phyloP scores from a whole-genome alignment of 2,329 filamentous ascomycete species.

The Ceratocystis destructans region DNA sequence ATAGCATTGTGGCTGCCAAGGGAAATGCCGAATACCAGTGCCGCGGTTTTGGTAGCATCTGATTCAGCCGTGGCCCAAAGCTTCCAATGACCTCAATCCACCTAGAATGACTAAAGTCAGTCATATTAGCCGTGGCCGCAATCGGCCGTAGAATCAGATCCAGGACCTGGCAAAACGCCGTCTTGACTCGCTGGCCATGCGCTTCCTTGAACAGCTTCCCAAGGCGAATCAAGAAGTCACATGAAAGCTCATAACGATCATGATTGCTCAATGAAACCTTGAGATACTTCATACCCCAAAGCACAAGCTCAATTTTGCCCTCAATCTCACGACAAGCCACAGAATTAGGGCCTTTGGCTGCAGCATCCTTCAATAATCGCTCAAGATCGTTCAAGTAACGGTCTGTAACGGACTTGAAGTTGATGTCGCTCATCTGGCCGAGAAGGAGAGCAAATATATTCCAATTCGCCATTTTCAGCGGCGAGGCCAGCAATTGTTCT shows the following conservation, averaged over 20 bases:
- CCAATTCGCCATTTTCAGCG: conserved; percentile 87
- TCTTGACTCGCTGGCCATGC: conserved; percentile 81
- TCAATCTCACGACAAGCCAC: conserved; percentile 53
- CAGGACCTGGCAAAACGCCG: conserved; percentile 85
- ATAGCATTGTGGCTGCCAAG: conserved; percentile 72
- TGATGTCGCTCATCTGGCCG: conserved; percentile 90
- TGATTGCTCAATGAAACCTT: conserved; percentile 60
- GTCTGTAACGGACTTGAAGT: conserved; percentile 70
- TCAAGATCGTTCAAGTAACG: conserved; percentile 75
- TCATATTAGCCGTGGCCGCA: conserved; percentile 61
- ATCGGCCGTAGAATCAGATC: conserved; percentile 77
- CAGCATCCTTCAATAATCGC: conserved; percentile 59
- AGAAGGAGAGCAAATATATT: conserved; percentile 82
- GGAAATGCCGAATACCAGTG: conserved; percentile 88
- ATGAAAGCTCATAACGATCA: conserved; percentile 70
- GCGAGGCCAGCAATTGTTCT: conserved; percentile 62
- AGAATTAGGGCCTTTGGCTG: conserved; percentile 50
- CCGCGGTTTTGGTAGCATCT: conserved; percentile 80
- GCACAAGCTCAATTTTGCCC: conserved; percentile 69
- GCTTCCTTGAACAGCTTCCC: conserved; percentile 71
- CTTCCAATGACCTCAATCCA: conserved; percentile 78
- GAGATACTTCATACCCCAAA: conserved; percentile 84
- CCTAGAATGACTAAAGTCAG: conserved; percentile 63
- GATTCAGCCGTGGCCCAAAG: conserved; percentile 62
- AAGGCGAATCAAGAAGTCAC: conserved; percentile 72